These are phyloP conservation scores for Scutellaria galericulata DNA, from an alignment of 257 asterid species.

Conservation along the genomic window DNA sequence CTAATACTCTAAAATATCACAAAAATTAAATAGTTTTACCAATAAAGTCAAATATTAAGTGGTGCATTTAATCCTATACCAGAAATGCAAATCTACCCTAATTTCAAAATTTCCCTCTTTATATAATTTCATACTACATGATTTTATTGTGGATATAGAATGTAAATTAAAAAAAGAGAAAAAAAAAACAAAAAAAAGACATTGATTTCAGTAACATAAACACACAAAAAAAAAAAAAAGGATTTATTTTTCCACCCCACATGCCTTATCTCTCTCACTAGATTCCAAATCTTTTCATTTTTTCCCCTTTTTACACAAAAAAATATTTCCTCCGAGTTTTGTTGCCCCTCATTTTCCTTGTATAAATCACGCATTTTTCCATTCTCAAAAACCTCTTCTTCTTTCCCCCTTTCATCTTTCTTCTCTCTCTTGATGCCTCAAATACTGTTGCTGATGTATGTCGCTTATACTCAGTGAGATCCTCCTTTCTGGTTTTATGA, in stretches of 20 bases:
- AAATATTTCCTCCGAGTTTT: background rate
- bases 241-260: slow-evolving; percentile 32
- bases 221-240: no score
- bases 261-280: slow-evolving; percentile 35
- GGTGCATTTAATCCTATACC: no score
- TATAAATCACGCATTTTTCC: slow-evolving; percentile 32
- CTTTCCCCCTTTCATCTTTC: slow-evolving; percentile 35
- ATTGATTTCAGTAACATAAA: no score
- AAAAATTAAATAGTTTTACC: no score
- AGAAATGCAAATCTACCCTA: no score
- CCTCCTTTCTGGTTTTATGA: slow-evolving; percentile 57
- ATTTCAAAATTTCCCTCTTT: no score
- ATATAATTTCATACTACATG: no score
- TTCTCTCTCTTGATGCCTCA: slow-evolving; percentile 44
- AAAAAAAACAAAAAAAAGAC: no score
- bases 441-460: slow-evolving; percentile 49
- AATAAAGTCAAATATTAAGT: no score
- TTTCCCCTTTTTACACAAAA: background rate
- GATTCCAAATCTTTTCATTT: slow-evolving; percentile 21
- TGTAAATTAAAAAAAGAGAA: no score
- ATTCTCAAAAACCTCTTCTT: slow-evolving; percentile 37
- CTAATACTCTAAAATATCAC: no score
- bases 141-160: no score
- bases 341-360: background rate
- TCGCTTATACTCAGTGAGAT: slow-evolving; percentile 67